These are phyloP conservation scores for Letharia columbiana DNA, from an alignment of 495 filamentous ascomycete genomes.

Conservation along the genomic window DNA sequence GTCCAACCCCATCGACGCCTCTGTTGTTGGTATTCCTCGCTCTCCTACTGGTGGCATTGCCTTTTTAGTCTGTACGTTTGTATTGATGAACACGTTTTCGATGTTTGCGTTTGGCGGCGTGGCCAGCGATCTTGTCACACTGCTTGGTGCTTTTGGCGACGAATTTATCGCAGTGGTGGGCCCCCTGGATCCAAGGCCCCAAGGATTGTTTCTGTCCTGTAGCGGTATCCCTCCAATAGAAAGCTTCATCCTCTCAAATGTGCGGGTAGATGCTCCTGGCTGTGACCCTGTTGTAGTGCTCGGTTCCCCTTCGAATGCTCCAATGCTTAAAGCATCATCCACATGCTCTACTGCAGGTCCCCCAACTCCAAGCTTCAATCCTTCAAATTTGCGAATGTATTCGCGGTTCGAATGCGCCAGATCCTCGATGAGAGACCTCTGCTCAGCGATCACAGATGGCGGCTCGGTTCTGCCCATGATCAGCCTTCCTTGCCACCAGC, in stretches of 20 bases:
- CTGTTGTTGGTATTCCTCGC: constrained; percentile 1
- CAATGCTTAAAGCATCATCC: not conserved
- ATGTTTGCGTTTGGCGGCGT: not conserved
- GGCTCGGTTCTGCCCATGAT: constrained; percentile 8
- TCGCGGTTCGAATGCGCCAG: constrained; percentile 12
- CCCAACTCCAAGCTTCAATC: constrained; percentile 6
- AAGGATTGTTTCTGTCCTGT: not conserved
- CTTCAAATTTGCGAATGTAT: constrained; percentile 9
- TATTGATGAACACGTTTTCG: not conserved
- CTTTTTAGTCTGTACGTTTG: not conserved
- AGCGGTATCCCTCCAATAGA: not conserved
- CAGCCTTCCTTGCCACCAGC: not conserved
- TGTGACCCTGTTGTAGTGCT: not conserved
- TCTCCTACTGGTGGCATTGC: not conserved
- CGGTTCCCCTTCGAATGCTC: not conserved
- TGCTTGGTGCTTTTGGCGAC: not conserved
- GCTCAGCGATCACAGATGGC: constrained; percentile 11
- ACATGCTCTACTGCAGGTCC: not conserved
- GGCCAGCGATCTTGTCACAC: not conserved
- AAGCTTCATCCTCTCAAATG: not conserved
- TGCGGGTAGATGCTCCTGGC: not conserved
- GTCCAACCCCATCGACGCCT: not conserved
- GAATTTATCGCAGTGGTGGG: not conserved
- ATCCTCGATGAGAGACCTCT: constrained; percentile 17
- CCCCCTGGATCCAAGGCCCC: not conserved